Conservation (phyloP, 805 yeast genomes). For the Ogataea pilisensis region DNA sequence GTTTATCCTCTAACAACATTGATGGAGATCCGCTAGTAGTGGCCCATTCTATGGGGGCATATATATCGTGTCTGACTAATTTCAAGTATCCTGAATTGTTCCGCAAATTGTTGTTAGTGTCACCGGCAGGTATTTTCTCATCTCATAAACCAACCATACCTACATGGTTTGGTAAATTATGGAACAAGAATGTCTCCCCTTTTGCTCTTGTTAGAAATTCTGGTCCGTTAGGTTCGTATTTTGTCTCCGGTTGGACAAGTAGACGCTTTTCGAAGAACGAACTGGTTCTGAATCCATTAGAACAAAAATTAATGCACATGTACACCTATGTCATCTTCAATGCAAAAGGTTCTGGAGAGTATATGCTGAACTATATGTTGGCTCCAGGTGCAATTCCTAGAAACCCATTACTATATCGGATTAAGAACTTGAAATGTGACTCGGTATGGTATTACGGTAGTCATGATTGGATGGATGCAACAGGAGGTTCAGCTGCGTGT, state of each 20-base stretch:
- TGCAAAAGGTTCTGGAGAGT: slow-evolving; percentile 89
- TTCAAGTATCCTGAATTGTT: slow-evolving; percentile 57
- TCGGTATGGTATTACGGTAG: slow-evolving; percentile 85
- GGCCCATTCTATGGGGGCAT: slow-evolving; percentile 95
- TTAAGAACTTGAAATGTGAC: slow-evolving; percentile 52
- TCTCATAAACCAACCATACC: slow-evolving; percentile 54
- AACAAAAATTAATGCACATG: slow-evolving; percentile 57
- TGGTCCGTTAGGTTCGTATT: slow-evolving; percentile 78
- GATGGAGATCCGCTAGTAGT: slow-evolving; percentile 42
- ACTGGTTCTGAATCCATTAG: slow-evolving; percentile 35
- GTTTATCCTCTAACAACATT: slow-evolving; percentile 30
- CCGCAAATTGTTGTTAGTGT: slow-evolving; percentile 66
- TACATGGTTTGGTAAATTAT: slow-evolving; percentile 68
- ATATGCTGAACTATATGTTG: slow-evolving; percentile 74
- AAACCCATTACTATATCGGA: slow-evolving; percentile 56
- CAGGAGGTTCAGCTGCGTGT: slow-evolving; percentile 43
- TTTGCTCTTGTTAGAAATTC: slow-evolving; percentile 72
- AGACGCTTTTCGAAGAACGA: slow-evolving; percentile 61
- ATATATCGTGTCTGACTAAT: slow-evolving; percentile 66
- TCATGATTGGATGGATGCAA: slow-evolving; percentile 57
- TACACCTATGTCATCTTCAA: slow-evolving; percentile 84
- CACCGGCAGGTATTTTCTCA: slow-evolving; percentile 82
- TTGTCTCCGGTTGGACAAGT: slow-evolving; percentile 87
- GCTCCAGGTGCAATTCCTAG: slow-evolving; percentile 93
- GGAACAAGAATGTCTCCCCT: slow-evolving; percentile 81